Conservation (phyloP, 139 green algal genomes). For the Deuterostichococcus epilithicus region DNA sequence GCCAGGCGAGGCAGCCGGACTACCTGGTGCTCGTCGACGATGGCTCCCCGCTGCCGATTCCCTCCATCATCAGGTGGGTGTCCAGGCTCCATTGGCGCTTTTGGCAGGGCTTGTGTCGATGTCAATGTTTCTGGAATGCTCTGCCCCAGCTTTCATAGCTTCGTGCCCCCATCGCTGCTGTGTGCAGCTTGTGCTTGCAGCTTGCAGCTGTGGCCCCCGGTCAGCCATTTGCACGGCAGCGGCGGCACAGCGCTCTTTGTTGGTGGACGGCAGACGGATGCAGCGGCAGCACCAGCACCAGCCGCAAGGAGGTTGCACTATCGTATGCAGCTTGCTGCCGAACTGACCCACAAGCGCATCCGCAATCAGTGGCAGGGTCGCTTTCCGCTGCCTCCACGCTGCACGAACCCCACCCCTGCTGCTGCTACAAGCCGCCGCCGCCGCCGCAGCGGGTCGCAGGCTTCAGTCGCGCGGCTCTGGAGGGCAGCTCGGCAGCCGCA, state of each 20-base stretch:
- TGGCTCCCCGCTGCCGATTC: neutral
- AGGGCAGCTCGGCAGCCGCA: neutral
- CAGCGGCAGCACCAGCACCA: neutral
- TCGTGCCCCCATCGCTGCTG: neutral
- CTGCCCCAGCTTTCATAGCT: no score
- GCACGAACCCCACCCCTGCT: neutral
- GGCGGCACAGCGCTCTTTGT: neutral
- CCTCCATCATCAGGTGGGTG: neutral
- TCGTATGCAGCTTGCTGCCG: no score
- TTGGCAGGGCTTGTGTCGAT: no score
- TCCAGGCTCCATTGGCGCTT: no score
- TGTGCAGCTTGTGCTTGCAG: neutral
- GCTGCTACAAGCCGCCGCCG: neutral
- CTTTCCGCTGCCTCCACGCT: no score
- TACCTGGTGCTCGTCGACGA: slow-evolving; percentile 1
- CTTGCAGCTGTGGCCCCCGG: neutral
- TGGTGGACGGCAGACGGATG: neutral
- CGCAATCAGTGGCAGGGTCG: no score
- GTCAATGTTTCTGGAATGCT: no score
- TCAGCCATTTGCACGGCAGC: neutral
- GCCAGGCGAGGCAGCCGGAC: neutral
- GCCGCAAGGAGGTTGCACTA: no score
- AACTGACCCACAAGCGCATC: no score
- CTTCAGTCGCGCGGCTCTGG: neutral
- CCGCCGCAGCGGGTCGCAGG: no score